Conservation (phyloP, 257 asterid genomes). For the Nyctanthes arbortristis region DNA sequence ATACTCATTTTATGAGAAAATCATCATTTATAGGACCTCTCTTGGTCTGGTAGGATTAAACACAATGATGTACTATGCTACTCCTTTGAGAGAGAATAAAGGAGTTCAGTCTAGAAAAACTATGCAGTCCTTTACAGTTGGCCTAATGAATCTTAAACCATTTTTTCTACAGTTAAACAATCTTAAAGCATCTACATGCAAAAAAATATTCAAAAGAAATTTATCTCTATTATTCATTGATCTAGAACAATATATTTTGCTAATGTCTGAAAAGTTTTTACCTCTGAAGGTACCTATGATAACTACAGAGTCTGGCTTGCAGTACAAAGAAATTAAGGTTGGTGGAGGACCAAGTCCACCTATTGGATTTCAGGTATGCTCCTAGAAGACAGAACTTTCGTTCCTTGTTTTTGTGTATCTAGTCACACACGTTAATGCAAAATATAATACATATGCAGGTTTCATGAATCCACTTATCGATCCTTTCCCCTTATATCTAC, state of each 20-base stretch:
- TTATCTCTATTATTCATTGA: background rate
- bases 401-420: background rate
- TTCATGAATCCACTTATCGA: background rate
- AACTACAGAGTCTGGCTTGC: constrained; percentile 91
- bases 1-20: background rate
- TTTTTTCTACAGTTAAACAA: background rate
- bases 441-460: background rate
- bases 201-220: background rate
- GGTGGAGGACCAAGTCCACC: constrained; percentile 97
- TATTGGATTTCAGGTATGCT: constrained; percentile 87
- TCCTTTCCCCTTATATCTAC: background rate
- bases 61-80: background rate
- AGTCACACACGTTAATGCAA: background rate
- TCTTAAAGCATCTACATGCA: background rate
- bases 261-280: constrained; percentile 20
- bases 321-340: constrained; percentile 88
- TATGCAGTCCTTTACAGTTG: background rate
- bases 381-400: background rate
- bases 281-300: constrained; percentile 71
- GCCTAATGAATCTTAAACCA: background rate
- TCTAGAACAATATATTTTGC: background rate
- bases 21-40: background rate
- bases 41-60: background rate
- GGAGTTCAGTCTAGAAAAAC: background rate
- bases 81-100: background rate